Evolutionary conservation across 2,329 filamentous ascomycete genomes (phyloP), one percentile per base, ranked within the genome.

Genomic region (Alternaria panax): DNA sequence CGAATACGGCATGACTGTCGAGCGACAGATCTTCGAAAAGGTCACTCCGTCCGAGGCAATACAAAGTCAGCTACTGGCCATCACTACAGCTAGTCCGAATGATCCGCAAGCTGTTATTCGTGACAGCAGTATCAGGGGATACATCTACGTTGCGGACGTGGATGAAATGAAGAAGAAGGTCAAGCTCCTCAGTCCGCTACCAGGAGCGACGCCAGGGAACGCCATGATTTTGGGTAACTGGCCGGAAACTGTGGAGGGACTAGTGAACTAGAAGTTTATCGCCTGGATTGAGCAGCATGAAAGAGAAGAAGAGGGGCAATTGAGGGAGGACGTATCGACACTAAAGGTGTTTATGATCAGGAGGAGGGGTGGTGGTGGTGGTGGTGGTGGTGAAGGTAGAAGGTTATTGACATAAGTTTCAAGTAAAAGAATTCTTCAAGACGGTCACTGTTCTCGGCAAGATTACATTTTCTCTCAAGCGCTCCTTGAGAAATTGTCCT

Each of bases 131-230:
- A 89, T 98, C 28, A 90, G 96, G 85, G 95, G 95, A 0, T 99
- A 96, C 73, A 86, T 97, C 28, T 97, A 97, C 72, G 91, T 98
- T 16, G 90, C 92, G 1, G 92, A 97, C 62, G 92, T 98, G 4
- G 93, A 99, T 72, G 91, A 92, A 73, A 89, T 90, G 68, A 91
- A 91, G 77, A 88, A 88, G 66, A 91, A 91, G 75, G 83, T 97
- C 30, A 90, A 92, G 72, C 83, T 98, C 20, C 81, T 99, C 59
- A 89, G 92, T 18, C 95, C 95, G 1, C 88, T 97, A 62, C 91
- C 91, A 52, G 93, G 93, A 2, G 85, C 91, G 59, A 84, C 97
- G 60, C 92, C 92, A 0, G 87, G 90, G 66, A 85, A 89, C 72
- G 93, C 94, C 5, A 82, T 98, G 71, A 83, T 98, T 18, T 90